These are phyloP conservation scores for Tricholoma sp. DNA, from an alignment of 768 basidiomycete genomes.

Conservation along the genomic window DNA sequence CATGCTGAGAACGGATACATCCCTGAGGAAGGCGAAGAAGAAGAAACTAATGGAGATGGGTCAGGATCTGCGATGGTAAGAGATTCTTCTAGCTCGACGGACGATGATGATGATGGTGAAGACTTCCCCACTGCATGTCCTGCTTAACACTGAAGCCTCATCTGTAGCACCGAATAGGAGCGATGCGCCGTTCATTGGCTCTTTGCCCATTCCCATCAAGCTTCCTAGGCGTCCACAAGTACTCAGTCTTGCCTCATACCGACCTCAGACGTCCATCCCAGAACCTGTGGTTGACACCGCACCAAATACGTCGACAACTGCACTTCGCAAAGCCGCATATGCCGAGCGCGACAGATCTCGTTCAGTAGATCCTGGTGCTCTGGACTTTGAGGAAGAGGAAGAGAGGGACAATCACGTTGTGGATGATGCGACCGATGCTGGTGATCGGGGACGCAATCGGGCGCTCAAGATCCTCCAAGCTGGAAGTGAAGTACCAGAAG, in stretches of 20 bases:
- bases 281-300: constrained; percentile 28
- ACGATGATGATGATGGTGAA: constrained; percentile 9
- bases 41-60: constrained; percentile 26
- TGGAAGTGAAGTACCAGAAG: constrained; percentile 60
- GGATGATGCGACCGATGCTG: constrained; percentile 22
- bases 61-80: background rate
- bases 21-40: constrained; percentile 33
- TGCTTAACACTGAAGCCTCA: background rate
- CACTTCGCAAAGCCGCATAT: constrained; percentile 57
- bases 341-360: constrained; percentile 64
- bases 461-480: constrained; percentile 69
- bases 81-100: constrained; percentile 3
- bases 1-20: constrained; percentile 16
- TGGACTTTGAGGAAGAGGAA: constrained; percentile 52
- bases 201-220: constrained; percentile 61
- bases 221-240: constrained; percentile 28
- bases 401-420: constrained; percentile 27
- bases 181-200: constrained; percentile 25
- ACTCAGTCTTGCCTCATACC: constrained; percentile 54
- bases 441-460: constrained; percentile 47
- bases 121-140: background rate
- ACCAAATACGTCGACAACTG: constrained; percentile 37
- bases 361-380: constrained; percentile 61
- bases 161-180: background rate
- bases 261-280: constrained; percentile 42